These are phyloP conservation scores for Pichia nanzhaoensis DNA, from an alignment of 805 yeast species.

Conservation along the genomic window DNA sequence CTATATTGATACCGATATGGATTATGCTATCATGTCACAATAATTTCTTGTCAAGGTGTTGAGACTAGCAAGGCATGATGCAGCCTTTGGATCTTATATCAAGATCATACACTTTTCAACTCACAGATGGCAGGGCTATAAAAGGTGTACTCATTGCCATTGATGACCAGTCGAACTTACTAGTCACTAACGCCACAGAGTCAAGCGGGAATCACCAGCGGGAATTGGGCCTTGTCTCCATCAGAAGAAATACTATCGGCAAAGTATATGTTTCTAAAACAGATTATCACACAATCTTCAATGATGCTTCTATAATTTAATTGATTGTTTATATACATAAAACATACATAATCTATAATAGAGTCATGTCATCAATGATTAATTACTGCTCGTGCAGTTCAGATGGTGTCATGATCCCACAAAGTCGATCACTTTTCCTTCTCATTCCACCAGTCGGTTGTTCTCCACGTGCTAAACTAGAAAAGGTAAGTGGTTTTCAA, in stretches of 20 bases:
- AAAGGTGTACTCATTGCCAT: conserved; percentile 36
- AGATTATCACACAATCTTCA: conserved; percentile 18
- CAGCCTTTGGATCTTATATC: conserved; percentile 31
- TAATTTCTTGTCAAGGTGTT: too few relatives aligned
- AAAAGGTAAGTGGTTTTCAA: too few relatives aligned
- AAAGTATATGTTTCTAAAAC: conserved; percentile 23
- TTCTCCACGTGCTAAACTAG: too few relatives aligned
- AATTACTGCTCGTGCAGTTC: too few relatives aligned
- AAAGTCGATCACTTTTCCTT: too few relatives aligned
- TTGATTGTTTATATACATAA: not conserved
- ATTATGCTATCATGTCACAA: too few relatives aligned
- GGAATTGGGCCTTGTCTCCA: conserved; percentile 47
- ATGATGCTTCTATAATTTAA: not conserved
- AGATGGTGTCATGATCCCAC: too few relatives aligned
- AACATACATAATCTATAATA: not conserved
- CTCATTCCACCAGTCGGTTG: too few relatives aligned
- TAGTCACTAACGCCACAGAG: conserved; percentile 36
- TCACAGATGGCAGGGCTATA: conserved; percentile 29
- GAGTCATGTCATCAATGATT: too few relatives aligned
- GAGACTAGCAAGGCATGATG: too few relatives aligned
- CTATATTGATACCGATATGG: too few relatives aligned
- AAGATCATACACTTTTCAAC: conserved; percentile 22
- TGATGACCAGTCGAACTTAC: conserved; percentile 37
- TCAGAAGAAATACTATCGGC: conserved; percentile 37
- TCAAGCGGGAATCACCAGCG: conserved; percentile 22